A percentile compares a stretch with the other conserved stretches of the same genome.
Evolutionary conservation across 1,284 basidiomycete genomes (phyloP).

Genomic region (Cronartium ribicola): DNA sequence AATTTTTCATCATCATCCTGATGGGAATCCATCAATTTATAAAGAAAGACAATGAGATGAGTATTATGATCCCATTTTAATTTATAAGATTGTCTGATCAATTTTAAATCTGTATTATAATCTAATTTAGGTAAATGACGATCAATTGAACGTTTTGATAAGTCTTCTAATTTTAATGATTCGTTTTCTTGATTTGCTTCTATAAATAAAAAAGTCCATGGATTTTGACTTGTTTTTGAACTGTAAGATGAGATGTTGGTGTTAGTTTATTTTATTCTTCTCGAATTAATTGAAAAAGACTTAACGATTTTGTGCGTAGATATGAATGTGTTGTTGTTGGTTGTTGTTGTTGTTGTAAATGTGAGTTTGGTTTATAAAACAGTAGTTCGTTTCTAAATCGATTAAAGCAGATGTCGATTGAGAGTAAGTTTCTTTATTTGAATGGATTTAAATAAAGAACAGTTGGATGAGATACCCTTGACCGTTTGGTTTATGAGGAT

Average conservation of each 20-base stretch:
- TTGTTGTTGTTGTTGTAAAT: neutral
- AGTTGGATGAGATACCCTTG: slow-evolving; percentile 34
- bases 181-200: neutral
- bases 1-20: slow-evolving; percentile 10
- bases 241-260: no score
- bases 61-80: slow-evolving; percentile 21
- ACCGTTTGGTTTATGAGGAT: neutral
- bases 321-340: neutral
- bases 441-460: neutral
- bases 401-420: neutral
- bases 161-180: neutral
- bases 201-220: slow-evolving; percentile 38
- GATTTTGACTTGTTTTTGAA: no score
- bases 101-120: slow-evolving; percentile 44
- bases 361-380: slow-evolving; percentile 29
- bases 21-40: slow-evolving; percentile 7
- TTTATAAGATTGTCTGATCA: slow-evolving; percentile 1
- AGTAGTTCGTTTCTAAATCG: slow-evolving; percentile 38
- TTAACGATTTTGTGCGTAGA: neutral
- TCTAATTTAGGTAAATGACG: slow-evolving; percentile 46
- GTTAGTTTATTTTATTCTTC: neutral
- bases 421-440: slow-evolving; percentile 3
- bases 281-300: neutral
- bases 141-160: slow-evolving; percentile 20
- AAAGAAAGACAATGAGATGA: slow-evolving; percentile 16